Evolutionary conservation across 2,329 filamentous ascomycete species (phyloP), one percentile per base, ranked within the genome.

Genomic region (Cytospora piceae): DNA sequence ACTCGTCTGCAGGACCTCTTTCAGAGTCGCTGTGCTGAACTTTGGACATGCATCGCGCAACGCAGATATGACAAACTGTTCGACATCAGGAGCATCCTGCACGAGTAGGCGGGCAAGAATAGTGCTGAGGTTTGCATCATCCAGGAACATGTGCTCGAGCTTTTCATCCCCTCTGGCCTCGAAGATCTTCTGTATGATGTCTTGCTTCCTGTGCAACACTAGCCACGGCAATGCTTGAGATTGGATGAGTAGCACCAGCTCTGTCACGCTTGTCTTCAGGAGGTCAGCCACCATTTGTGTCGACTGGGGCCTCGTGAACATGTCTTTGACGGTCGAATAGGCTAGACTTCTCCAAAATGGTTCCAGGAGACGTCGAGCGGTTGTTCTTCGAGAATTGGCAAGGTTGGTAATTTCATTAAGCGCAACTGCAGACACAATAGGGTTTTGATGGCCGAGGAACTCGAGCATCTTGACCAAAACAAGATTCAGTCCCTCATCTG

Each of bases 271-370:
- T 73, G 93, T 89, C 60, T 89, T 88, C 46, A 97, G 82, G 34
- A 98, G 78, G 69, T 96, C 93, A 29, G 93, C 92, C 58, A 98
- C 83, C 54, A 90, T 84, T 63, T 91, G 88, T 56, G 89, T 90
- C 73, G 94, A 90, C 71, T 95, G 92, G n/a, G 95, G 94, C 56
- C 90, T 87, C 57, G 86, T 83, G 27, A 90, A 83, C 67, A 98
- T 84, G 71, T 97, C 92, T 74, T 93, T 94, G 32, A 95, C 90
- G 2, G 92, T 89, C 58, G 89, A 85, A 66, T 94, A 90, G 0
- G 93, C 94, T 54, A 99, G 82, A 34, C 86, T 94, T 70, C 88
- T 87, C 94, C 94, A 98, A 75, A 93, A 98, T 0, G 94, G 93
- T 63, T 89, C 87, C 64, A 98, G 89, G 0, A 99, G 80, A 20